Conservation (phyloP, 306 rosid species). For the Phaseolus lunatus region DNA sequence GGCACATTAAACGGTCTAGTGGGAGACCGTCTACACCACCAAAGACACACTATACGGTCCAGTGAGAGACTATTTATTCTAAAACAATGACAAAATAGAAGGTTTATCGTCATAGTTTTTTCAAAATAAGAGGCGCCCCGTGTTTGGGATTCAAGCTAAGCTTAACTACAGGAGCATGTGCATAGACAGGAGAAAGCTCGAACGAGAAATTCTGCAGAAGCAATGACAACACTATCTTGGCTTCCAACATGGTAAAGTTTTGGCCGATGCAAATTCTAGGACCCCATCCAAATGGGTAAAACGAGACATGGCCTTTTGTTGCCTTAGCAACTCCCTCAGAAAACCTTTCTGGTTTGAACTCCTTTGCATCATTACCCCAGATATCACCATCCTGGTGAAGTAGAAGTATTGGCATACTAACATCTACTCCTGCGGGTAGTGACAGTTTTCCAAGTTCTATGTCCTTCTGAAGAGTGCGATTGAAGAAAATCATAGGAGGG, state of each 20-base stretch:
- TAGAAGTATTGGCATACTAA: slow-evolving; percentile 29
- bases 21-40: too few relatives aligned
- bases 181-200: slow-evolving; percentile 37
- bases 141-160: slow-evolving; percentile 45
- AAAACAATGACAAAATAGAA: too few relatives aligned
- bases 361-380: slow-evolving; percentile 51
- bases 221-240: slow-evolving; percentile 54
- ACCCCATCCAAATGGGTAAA: slow-evolving; percentile 36
- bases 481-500: slow-evolving; percentile 1
- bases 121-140: slow-evolving; percentile 50
- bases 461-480: background rate
- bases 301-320: slow-evolving; percentile 13
- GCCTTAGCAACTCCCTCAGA: slow-evolving; percentile 52
- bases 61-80: too few relatives aligned
- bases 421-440: background rate
- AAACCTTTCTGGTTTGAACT: slow-evolving; percentile 54
- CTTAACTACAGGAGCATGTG: slow-evolving; percentile 33
- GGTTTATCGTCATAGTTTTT: too few relatives aligned
- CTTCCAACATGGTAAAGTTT: slow-evolving; percentile 51
- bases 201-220: slow-evolving; percentile 42
- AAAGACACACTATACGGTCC: too few relatives aligned
- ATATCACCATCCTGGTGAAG: slow-evolving; percentile 43
- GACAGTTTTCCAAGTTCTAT: slow-evolving; percentile 34
- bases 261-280: slow-evolving; percentile 36
- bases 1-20: too few relatives aligned